Evolutionary conservation across 345 rosid genomes (phyloP).

Genomic region (Laguncularia racemosa): DNA sequence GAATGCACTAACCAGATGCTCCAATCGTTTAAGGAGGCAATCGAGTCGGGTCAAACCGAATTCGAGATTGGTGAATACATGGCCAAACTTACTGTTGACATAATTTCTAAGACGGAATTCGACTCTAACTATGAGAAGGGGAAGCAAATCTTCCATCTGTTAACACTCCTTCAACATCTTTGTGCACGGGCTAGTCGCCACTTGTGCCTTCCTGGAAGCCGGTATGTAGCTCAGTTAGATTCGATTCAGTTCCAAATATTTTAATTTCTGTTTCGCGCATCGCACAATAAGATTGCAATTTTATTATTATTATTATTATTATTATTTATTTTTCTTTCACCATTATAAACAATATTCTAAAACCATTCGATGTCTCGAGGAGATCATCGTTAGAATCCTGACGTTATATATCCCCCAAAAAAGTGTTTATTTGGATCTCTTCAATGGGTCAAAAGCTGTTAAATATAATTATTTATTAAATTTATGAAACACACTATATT

Average conservation of each 20-base stretch:
- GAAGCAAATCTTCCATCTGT: constrained; percentile 55
- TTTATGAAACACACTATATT: too few species aligned
- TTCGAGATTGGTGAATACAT: constrained; percentile 83
- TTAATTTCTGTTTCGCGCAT: too few species aligned
- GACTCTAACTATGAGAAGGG: constrained; percentile 76
- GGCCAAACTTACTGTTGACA: constrained; percentile 70
- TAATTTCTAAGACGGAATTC: constrained; percentile 84
- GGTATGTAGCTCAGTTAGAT: constrained; percentile 28
- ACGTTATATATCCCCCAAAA: too few species aligned
- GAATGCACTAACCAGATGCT: constrained; percentile 68
- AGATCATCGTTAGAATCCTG: too few species aligned
- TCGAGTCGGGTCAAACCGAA: constrained; percentile 42
- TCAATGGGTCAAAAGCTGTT: too few species aligned
- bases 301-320: too few species aligned
- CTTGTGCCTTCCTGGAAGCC: constrained; percentile 86
- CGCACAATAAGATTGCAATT: too few species aligned
- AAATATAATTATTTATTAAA: too few species aligned
- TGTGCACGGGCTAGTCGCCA: constrained; percentile 79
- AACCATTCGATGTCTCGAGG: too few species aligned
- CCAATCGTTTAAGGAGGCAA: constrained; percentile 37
- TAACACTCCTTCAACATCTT: constrained; percentile 55
- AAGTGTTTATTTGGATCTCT: too few species aligned
- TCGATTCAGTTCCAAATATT: not conserved
- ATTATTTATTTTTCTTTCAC: too few species aligned
- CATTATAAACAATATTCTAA: too few species aligned